A percentile compares a stretch with the other conserved stretches of the same genome.
These are phyloP conservation scores for Cymbidium sinense DNA, from an alignment of 106 monocot species.

Conservation along the genomic window DNA sequence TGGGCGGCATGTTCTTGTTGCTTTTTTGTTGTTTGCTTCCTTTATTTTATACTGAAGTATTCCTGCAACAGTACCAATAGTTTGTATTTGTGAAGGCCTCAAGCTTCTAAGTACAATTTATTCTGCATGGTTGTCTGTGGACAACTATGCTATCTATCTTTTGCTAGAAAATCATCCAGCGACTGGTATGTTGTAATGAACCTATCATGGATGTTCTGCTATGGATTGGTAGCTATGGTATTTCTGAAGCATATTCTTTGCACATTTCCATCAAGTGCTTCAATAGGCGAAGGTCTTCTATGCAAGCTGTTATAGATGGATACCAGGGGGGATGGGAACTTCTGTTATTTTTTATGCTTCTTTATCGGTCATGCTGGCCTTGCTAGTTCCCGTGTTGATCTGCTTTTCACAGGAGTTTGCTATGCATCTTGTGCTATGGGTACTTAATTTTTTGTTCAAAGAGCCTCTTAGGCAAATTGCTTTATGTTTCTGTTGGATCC, in stretches of 20 bases:
- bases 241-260: slow-evolving; percentile 64
- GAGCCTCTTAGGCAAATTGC: slow-evolving; percentile 48
- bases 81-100: slow-evolving; percentile 8
- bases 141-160: slow-evolving; percentile 32
- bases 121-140: slow-evolving; percentile 21
- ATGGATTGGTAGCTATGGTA: slow-evolving; percentile 56
- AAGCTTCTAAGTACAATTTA: slow-evolving; percentile 23
- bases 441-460: slow-evolving; percentile 33
- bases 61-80: too few relatives aligned
- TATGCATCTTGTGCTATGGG: slow-evolving; percentile 74
- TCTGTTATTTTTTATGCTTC: slow-evolving; percentile 70
- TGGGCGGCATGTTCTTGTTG: slow-evolving; percentile 72
- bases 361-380: slow-evolving; percentile 30
- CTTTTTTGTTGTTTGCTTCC: slow-evolving; percentile 52
- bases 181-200: slow-evolving; percentile 20
- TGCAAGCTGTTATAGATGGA: slow-evolving; percentile 20
- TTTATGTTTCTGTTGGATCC: slow-evolving; percentile 78
- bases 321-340: slow-evolving; percentile 21
- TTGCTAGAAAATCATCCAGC: slow-evolving; percentile 22
- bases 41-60: slow-evolving; percentile 24
- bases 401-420: slow-evolving; percentile 56
- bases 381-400: slow-evolving; percentile 77
- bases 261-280: slow-evolving; percentile 74
- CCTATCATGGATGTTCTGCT: slow-evolving; percentile 46
- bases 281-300: slow-evolving; percentile 57